These are phyloP conservation scores for Rhizopogon parksii DNA, from an alignment of 1,284 basidiomycete species.

Conservation along the genomic window DNA sequence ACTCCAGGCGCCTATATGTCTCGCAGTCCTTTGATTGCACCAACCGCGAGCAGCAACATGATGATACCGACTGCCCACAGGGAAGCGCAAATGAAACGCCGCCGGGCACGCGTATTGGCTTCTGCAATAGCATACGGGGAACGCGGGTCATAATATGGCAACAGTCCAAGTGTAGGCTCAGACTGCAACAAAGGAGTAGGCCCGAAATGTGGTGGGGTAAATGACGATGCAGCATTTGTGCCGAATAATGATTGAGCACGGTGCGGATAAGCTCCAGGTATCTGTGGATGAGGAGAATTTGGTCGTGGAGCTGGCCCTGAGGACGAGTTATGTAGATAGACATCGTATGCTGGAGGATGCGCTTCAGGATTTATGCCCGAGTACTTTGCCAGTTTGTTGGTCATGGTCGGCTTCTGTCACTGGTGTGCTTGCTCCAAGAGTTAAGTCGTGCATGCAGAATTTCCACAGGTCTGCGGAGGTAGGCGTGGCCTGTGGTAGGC, in stretches of 20 bases:
- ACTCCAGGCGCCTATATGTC: constrained; percentile 3
- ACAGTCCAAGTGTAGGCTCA: constrained; percentile 22
- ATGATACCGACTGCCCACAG: constrained; percentile 36
- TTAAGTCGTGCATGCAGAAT: not conserved
- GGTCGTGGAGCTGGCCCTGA: constrained; percentile 14
- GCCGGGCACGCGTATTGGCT: constrained; percentile 38
- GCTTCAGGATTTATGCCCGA: constrained; percentile 22
- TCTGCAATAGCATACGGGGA: constrained; percentile 36
- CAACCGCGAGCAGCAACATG: constrained; percentile 18
- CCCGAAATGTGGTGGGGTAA: constrained; percentile 22
- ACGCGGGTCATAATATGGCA: constrained; percentile 44
- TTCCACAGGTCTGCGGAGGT: not conserved
- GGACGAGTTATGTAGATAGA: constrained; percentile 13
- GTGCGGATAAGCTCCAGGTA: constrained; percentile 14
- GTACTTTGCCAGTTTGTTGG: constrained; percentile 8
- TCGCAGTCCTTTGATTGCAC: constrained; percentile 6
- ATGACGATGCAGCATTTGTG: constrained; percentile 13
- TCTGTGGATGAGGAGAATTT: constrained; percentile 12
- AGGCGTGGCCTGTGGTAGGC: too few relatives aligned
- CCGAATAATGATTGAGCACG: constrained; percentile 14
- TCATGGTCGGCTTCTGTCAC: not conserved
- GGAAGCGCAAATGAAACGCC: constrained; percentile 39
- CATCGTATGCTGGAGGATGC: constrained; percentile 26
- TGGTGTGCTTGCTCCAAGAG: not conserved
- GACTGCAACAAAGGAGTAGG: constrained; percentile 38